Evolutionary conservation across 2,329 filamentous ascomycete species (phyloP), one percentile per base, ranked within the genome.

Genomic region (Beauveria rudraprayagi): DNA sequence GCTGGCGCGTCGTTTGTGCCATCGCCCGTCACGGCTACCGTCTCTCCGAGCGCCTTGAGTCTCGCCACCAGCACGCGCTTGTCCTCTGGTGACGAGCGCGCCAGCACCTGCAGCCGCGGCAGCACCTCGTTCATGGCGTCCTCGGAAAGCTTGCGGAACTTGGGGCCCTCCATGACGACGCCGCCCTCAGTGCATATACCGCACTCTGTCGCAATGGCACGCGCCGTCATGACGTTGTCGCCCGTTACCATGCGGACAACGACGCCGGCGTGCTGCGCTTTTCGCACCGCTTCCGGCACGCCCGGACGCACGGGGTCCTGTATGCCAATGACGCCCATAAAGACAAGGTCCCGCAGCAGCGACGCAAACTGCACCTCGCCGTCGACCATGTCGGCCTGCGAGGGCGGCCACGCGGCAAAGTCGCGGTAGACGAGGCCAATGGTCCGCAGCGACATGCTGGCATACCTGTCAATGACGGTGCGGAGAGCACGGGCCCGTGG

Each of bases 391-490:
- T 81, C 75, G n/a, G 80, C 85, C 55, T 81, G 77, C 64, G 87
- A 83, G 19, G 80, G 87, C 28, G 90, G 89, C 81, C 86, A 89
- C 62, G 77, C 78, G 30, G 85, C 80, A 62, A 89, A 91, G 65
- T 94, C 90, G 51, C 83, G 82, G 72, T 90, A 92, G 5, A 89
- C 80, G 64, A 92, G 79, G 19, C 84, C 89, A 59, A 93, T 91
- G 0, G 89, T 91, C 53, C 90, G 85, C 14, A 93, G 80, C n/a
- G 88, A 90, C 43, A 82, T 76, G 24, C 77, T 77, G 16, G 84
- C 84, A 66, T 86, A 87, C 5, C 78, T 76, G 57, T 82, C 80
- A 65, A 88, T 88, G 60, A 83, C 73, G 40, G 75, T 69, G 57
- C 78, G 77, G 41, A 87, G 72, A 1, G 77, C 78, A 50, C 84